A percentile compares a stretch with the other conserved stretches of the same genome.
Conservation (phyloP, 805 yeast species). For the Wickerhamomyces kurtzmanii region DNA sequence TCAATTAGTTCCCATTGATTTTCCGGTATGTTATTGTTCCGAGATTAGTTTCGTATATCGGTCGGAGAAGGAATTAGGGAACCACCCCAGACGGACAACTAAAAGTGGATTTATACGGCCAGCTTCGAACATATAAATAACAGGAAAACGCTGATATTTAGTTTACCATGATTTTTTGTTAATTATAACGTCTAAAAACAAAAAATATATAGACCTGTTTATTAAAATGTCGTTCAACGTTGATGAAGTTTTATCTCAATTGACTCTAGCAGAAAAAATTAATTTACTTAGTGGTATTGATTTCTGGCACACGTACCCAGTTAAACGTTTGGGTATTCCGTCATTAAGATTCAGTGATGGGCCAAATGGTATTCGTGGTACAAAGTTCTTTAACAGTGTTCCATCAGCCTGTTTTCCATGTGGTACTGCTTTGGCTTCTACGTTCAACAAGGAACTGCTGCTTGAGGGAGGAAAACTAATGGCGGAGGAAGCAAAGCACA, state of each 20-base stretch:
- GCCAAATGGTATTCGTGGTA: slow-evolving; percentile 57
- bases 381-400: slow-evolving; percentile 37
- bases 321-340: slow-evolving; percentile 32
- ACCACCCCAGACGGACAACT: too few relatives aligned
- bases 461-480: slow-evolving; percentile 39
- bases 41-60: too few relatives aligned
- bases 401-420: slow-evolving; percentile 49
- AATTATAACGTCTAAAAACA: too few relatives aligned
- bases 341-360: slow-evolving; percentile 44
- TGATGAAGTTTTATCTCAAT: slow-evolving; percentile 14
- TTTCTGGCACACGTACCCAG: slow-evolving; percentile 38
- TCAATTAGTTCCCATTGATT: too few relatives aligned
- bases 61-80: too few relatives aligned
- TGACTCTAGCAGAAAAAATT: slow-evolving; percentile 17
- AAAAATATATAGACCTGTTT: too few relatives aligned
- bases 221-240: slow-evolving; percentile 14
- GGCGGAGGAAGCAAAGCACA: slow-evolving; percentile 44
- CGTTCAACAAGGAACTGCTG: slow-evolving; percentile 42
- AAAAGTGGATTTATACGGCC: too few relatives aligned
- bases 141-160: too few relatives aligned
- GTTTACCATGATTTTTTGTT: too few relatives aligned
- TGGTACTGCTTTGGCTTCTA: slow-evolving; percentile 51
- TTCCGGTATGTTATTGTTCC: too few relatives aligned
- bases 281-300: slow-evolving; percentile 31
- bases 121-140: too few relatives aligned